These are phyloP conservation scores for Malassezia equina DNA, from an alignment of 1,284 basidiomycete species.

Conservation along the genomic window DNA sequence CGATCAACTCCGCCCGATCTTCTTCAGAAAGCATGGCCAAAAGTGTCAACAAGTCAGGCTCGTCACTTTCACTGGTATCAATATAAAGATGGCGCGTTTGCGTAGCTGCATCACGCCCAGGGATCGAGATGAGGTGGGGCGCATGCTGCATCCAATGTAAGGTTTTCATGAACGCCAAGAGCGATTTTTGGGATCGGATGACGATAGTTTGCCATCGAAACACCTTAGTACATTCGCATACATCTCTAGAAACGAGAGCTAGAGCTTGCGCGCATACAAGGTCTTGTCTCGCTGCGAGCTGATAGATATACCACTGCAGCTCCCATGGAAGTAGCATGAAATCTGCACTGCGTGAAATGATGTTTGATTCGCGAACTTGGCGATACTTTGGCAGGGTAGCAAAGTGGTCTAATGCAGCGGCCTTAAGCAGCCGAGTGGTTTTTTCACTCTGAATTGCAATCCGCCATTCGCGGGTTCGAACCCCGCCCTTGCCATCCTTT, in stretches of 20 bases:
- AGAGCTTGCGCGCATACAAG: slow-evolving; percentile 20
- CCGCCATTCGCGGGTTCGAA: slow-evolving; percentile 23
- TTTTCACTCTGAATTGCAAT: slow-evolving; percentile 4
- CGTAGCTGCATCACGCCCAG: neutral
- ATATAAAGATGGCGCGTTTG: slow-evolving; percentile 21
- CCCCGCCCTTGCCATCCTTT: slow-evolving; percentile 20
- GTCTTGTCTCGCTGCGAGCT: slow-evolving; percentile 5
- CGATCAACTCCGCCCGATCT: neutral
- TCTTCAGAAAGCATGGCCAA: neutral
- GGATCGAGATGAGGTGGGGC: neutral
- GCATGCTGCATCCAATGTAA: neutral
- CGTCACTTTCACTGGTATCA: slow-evolving; percentile 11
- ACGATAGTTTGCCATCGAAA: slow-evolving; percentile 27
- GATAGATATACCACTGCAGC: neutral
- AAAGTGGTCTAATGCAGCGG: slow-evolving; percentile 24
- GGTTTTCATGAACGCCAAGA: slow-evolving; percentile 12
- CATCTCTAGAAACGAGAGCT: slow-evolving; percentile 24
- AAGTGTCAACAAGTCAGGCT: slow-evolving; percentile 2
- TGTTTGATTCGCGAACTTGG: neutral
- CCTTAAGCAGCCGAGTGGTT: slow-evolving; percentile 15
- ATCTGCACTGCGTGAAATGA: neutral
- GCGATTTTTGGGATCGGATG: neutral
- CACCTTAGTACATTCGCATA: slow-evolving; percentile 21
- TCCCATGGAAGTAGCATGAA: slow-evolving; percentile 9
- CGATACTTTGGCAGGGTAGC: slow-evolving; percentile 20